These are phyloP conservation scores for Penicillium sp. DNA, from an alignment of 2,329 filamentous ascomycete genomes.

Conservation along the genomic window DNA sequence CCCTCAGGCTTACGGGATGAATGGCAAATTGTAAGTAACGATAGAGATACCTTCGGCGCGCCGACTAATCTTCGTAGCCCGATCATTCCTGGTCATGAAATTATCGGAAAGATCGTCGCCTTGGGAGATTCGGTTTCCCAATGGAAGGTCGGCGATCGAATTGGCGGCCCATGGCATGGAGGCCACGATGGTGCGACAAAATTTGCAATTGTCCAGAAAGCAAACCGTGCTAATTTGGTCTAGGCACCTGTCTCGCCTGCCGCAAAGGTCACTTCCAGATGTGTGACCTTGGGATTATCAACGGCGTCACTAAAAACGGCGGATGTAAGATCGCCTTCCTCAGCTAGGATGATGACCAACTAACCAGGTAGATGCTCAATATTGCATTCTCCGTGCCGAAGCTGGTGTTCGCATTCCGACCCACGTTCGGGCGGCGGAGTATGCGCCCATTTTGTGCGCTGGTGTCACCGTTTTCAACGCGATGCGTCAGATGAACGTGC, in stretches of 20 bases:
- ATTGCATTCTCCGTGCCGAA: constrained; percentile 35
- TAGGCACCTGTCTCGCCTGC: constrained; percentile 63
- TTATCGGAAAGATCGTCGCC: constrained; percentile 65
- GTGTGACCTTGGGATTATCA: constrained; percentile 62
- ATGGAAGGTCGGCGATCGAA: constrained; percentile 63
- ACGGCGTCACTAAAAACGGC: constrained; percentile 65
- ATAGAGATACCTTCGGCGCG: constrained; percentile 2
- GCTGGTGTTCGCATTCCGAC: constrained; percentile 48
- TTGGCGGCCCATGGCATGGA: constrained; percentile 69
- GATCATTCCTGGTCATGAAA: constrained; percentile 67
- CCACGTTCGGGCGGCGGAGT: constrained; percentile 47
- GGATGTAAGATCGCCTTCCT: constrained; percentile 52
- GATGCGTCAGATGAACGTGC: constrained; percentile 49
- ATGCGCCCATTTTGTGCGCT: constrained; percentile 48
- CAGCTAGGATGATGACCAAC: not conserved
- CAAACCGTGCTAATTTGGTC: not conserved
- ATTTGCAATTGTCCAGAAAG: not conserved
- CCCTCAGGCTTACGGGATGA: constrained; percentile 51
- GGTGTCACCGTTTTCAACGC: constrained; percentile 53
- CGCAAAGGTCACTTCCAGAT: constrained; percentile 64
- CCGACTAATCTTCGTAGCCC: constrained; percentile 41
- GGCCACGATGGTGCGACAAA: constrained; percentile 40
- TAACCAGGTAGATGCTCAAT: constrained; percentile 32
- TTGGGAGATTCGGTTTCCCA: constrained; percentile 53
- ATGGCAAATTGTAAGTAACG: constrained; percentile 48